Base-by-base conservation (phyloP, 202 grass and related monocot genomes). In the Zizania palustris region DNA sequence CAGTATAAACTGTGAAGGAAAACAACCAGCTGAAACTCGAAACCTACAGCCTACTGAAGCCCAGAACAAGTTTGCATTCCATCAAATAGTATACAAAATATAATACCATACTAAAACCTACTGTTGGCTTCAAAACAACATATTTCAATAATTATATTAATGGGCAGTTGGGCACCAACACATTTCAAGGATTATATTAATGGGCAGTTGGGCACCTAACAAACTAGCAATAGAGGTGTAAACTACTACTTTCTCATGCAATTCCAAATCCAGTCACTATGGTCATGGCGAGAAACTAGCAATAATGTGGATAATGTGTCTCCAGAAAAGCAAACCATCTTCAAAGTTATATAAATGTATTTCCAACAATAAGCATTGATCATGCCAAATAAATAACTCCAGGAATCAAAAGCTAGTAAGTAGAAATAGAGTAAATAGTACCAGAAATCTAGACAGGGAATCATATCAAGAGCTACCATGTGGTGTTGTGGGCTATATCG, bases 401-500 rank as follows among this genome's bases (percentile, higher is more conserved):
- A 5, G 53, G 64, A 2, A 43, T 37, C 11, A 84, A 46, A 78
- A 77, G 2, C 5, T 45, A 57, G 16, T 6, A 10, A 34, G 38
- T 38, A 16, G 2, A 56, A 74, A 55, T 36, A 80, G 20, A 18
- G 19, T 9, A 34, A 16, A 36, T 11, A 15, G 40, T 71, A 71
- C 6, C 38, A 54, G 14, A 80, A 75, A 37, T 71, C 34, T 42
- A 9, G 1, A 33, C 38, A 71, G 35, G 45, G 34, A 69, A 74
- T 65, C n/a, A 75, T 81, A 9, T 20, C 21, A 61, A 45, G 39
- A 80, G 15, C 16, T 51, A 60, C 43, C 36, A 33, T 18, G 36
- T 45, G 46, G 48, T 48, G 67, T 45, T 41, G 0, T 45, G 57
- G n/a, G 4, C 9, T 60, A 60, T 53, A 61, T n/a, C 63, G 40